Conservation (phyloP, 768 basidiomycete genomes). For the Phallus indusiatus region DNA sequence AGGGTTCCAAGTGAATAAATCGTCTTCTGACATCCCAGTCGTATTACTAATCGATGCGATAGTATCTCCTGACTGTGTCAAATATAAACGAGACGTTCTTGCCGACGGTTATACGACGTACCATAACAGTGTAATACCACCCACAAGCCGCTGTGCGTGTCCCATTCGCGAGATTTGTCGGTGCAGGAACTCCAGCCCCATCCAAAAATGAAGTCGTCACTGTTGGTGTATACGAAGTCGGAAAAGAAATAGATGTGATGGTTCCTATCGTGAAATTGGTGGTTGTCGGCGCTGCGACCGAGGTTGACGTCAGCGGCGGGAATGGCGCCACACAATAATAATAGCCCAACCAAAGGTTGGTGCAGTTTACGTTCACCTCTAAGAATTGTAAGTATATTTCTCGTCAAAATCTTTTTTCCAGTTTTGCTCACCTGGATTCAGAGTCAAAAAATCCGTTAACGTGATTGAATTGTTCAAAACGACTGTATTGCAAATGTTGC, state of each 20-base stretch:
- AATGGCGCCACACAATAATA: background rate
- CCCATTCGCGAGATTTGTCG: background rate
- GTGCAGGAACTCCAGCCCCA: background rate
- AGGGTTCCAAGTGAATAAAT: background rate
- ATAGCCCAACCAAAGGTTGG: background rate
- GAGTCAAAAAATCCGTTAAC: background rate
- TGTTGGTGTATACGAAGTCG: background rate
- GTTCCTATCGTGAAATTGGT: too few species aligned
- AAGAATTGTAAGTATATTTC: too few species aligned
- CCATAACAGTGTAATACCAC: slow-evolving; percentile 1
- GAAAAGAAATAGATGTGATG: too few species aligned
- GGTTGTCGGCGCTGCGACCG: too few species aligned
- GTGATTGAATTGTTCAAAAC: background rate
- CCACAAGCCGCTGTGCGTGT: background rate
- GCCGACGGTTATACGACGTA: too few species aligned
- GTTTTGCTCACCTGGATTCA: background rate
- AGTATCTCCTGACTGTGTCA: too few species aligned
- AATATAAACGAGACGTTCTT: too few species aligned
- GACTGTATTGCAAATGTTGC: too few species aligned
- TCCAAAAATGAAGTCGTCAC: background rate
- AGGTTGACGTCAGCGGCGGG: background rate
- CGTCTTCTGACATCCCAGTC: background rate
- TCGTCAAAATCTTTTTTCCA: too few species aligned
- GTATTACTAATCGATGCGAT: background rate
- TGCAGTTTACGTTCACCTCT: slow-evolving; percentile 1